These are phyloP conservation scores for Schwanniomyces yamadae DNA, from an alignment of 805 yeast species.

Conservation along the genomic window DNA sequence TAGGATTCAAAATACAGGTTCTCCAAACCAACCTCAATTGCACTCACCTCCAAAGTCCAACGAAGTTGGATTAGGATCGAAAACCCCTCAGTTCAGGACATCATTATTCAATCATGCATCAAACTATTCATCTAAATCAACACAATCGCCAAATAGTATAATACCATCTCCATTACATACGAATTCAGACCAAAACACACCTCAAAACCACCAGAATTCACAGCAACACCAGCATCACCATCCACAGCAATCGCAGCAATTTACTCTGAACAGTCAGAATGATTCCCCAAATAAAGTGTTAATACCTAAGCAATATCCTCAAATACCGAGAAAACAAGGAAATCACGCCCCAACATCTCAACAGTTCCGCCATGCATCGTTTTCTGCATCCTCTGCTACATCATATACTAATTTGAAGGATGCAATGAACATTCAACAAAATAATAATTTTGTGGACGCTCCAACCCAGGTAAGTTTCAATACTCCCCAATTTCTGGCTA, in stretches of 20 bases:
- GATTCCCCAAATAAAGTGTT: constrained; percentile 14
- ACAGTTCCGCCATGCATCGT: constrained; percentile 52
- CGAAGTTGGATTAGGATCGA: constrained; percentile 2
- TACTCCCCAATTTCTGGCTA: constrained; percentile 69
- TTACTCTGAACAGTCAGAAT: constrained; percentile 16
- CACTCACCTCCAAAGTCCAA: constrained; percentile 14
- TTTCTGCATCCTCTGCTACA: constrained; percentile 60
- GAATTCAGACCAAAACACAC: constrained; percentile 25
- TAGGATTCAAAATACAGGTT: constrained; percentile 1
- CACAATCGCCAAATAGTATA: constrained; percentile 7
- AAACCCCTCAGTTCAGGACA: constrained; percentile 14
- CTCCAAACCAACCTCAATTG: constrained; percentile 11
- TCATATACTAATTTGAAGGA: constrained; percentile 59
- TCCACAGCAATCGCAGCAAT: constrained; percentile 18
- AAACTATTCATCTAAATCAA: constrained; percentile 1
- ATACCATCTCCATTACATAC: constrained; percentile 28
- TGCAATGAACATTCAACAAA: constrained; percentile 32
- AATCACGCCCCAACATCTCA: constrained; percentile 5
- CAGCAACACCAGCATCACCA: background rate
- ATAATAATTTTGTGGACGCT: constrained; percentile 31
- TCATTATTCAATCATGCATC: constrained; percentile 12
- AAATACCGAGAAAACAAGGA: constrained; percentile 3
- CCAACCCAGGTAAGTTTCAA: constrained; percentile 78
- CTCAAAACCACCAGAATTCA: constrained; percentile 10
- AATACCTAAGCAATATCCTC: constrained; percentile 6